Evolutionary conservation across 179 eudicot species (phyloP), one percentile per base, ranked within the genome.

Genomic region (Patellifolia procumbens): DNA sequence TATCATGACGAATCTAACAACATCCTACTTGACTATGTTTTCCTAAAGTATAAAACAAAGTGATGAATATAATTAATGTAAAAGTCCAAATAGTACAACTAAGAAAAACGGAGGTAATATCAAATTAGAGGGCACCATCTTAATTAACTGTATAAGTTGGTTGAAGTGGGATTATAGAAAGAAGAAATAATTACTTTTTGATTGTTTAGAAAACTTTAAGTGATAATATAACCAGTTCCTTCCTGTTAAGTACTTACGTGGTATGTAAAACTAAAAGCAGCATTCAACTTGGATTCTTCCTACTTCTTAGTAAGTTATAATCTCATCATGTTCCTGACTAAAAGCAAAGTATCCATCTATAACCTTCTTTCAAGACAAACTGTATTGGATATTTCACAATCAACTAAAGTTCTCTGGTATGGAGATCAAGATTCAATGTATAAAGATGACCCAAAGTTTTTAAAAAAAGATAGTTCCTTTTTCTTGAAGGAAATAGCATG

Each of bases 341-440:
- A 70, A 48, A 31, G 31, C 22, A 17, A 51, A 70, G 61, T 29
- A 32, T 17, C 58, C 32, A 22, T 67, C 22, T 24, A 32, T 42
- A 62, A 62, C 16, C 46, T 19, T 42, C 53, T 37, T 42, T 67
- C 1, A 1, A 43, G 48, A 67, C 51, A 66, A 66, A 5, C 5
- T 3, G 24, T 67, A 24, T 43, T 43, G 71, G 52, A 42, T 67
- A 51, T 20, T 15, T 49, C 74, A 31, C 39, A 26, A 46, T 56
- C 48, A 71, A 72, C 51, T 48, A 53, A 72, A 53, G 51, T n/a
- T 20, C 12, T 55, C 32, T 15, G 24, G 15, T 58, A 5, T 55
- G 5, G 4, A 72, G 48, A 51, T 58, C 45, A 37, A 72, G 65
- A 72, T 55, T 72, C 51, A 37, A 35, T 9, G 58, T 69, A 2